Conservation (phyloP, 1,284 basidiomycete genomes). For the Exobasidium cylindrosporum region DNA sequence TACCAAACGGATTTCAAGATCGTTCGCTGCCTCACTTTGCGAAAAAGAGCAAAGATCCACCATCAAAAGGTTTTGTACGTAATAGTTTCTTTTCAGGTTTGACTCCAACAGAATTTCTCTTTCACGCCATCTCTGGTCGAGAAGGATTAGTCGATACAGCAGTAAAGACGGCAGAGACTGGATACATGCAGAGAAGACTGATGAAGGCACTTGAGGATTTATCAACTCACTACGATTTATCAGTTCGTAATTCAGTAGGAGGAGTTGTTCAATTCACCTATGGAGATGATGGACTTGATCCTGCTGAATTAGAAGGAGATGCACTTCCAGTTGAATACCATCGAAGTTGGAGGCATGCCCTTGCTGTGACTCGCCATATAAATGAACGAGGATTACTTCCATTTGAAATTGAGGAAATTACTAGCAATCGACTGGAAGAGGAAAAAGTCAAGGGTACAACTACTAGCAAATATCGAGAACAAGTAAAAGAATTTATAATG, state of each 20-base stretch:
- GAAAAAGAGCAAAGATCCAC: constrained; percentile 94
- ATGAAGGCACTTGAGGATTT: constrained; percentile 99
- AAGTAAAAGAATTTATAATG: constrained; percentile 72
- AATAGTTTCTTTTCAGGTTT: constrained; percentile 93
- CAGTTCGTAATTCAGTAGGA: constrained; percentile 91
- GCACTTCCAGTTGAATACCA: constrained; percentile 67
- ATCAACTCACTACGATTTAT: constrained; percentile 92
- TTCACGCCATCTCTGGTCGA: constrained; percentile 97
- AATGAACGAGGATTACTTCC: constrained; percentile 70
- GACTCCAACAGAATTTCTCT: constrained; percentile 93
- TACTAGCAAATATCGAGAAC: constrained; percentile 72
- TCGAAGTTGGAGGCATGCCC: constrained; percentile 82
- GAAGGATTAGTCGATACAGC: constrained; percentile 99
- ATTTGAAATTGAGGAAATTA: constrained; percentile 77
- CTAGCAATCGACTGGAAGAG: constrained; percentile 65
- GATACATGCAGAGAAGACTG: constrained; percentile 96
- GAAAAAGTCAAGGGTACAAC: constrained; percentile 61
- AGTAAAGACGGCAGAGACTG: constrained; percentile 98
- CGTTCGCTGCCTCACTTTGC: constrained; percentile 96
- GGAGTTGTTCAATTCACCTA: constrained; percentile 98
- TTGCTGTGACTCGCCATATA: constrained; percentile 62
- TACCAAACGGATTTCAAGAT: constrained; percentile 98
- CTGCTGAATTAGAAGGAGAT: constrained; percentile 91
- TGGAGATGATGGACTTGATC: constrained; percentile 95
- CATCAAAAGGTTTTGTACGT: constrained; percentile 95